Conservation (phyloP, 1,139 yeast genomes). For the Protomyces inouyei region DNA sequence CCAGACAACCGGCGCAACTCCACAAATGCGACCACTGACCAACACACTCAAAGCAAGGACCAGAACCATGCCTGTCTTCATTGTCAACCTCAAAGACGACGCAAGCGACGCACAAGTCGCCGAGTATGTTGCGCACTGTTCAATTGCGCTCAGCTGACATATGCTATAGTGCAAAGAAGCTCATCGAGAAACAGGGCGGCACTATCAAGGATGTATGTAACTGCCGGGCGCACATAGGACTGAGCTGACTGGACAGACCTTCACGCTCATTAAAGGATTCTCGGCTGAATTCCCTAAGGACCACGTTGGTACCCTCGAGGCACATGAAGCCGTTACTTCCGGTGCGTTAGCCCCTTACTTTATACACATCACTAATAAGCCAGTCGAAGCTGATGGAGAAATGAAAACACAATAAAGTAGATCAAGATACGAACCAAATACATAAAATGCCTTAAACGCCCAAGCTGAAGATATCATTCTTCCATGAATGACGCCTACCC, state of each 20-base stretch:
- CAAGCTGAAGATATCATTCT: slow-evolving; percentile 17
- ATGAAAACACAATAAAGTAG: slow-evolving; percentile 7
- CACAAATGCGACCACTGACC: neutral
- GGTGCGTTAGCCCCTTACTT: neutral
- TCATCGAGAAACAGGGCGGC: slow-evolving; percentile 19
- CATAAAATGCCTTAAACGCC: neutral
- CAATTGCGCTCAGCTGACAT: neutral
- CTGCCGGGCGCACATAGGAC: neutral
- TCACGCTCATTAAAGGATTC: slow-evolving; percentile 21
- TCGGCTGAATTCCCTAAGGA: slow-evolving; percentile 20
- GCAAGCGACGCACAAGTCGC: slow-evolving; percentile 19
- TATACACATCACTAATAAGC: neutral
- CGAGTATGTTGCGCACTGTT: neutral
- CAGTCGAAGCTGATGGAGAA: slow-evolving; percentile 21
- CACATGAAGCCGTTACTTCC: slow-evolving; percentile 18
- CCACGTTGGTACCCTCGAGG: slow-evolving; percentile 17
- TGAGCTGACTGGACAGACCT: neutral
- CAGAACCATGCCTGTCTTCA: slow-evolving; percentile 10
- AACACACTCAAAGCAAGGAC: neutral
- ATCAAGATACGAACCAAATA: neutral
- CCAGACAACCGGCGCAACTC: neutral
- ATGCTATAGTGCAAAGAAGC: neutral
- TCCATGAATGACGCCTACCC: slow-evolving; percentile 22
- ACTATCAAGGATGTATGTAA: slow-evolving; percentile 18
- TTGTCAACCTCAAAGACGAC: slow-evolving; percentile 22